These are phyloP conservation scores for Neofusicoccum umdonicola DNA, from an alignment of 2,329 filamentous ascomycete species.

Conservation along the genomic window DNA sequence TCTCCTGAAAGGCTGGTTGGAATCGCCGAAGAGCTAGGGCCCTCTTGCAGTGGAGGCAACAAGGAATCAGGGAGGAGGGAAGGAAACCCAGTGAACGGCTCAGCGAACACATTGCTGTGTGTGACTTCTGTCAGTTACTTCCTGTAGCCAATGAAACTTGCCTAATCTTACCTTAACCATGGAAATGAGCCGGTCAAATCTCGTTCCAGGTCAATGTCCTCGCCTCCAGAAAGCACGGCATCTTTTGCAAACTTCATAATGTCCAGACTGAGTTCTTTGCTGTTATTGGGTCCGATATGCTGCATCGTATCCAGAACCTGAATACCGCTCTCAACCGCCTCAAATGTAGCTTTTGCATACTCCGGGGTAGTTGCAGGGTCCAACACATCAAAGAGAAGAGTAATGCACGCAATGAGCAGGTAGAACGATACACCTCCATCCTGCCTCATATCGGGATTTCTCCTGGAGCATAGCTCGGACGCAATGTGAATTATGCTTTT, in stretches of 20 bases:
- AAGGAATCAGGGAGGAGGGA: not conserved
- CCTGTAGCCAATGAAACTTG: no score
- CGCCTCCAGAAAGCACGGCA: not conserved
- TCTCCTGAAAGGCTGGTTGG: no score
- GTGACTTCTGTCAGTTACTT: not conserved
- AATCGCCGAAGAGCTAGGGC: not conserved
- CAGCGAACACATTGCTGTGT: not conserved
- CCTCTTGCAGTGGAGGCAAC: not conserved
- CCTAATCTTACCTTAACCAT: not conserved
- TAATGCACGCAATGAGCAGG: not conserved
- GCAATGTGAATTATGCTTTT: not conserved
- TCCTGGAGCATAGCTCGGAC: not conserved
- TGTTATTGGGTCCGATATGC: not conserved
- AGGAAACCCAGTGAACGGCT: not conserved
- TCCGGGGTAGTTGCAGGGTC: not conserved
- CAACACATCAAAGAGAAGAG: not conserved
- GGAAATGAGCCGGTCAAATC: not conserved
- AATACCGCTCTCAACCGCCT: not conserved
- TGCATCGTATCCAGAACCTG: not conserved
- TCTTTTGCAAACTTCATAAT: slow-evolving; percentile 7
- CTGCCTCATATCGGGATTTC: not conserved
- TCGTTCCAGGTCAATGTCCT: not conserved
- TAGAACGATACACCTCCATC: not conserved
- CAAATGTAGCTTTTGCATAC: not conserved
- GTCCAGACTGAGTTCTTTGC: not conserved